Evolutionary conservation across 148 eudicot species (phyloP).

Genomic region (Dysphania ambrosioides): DNA sequence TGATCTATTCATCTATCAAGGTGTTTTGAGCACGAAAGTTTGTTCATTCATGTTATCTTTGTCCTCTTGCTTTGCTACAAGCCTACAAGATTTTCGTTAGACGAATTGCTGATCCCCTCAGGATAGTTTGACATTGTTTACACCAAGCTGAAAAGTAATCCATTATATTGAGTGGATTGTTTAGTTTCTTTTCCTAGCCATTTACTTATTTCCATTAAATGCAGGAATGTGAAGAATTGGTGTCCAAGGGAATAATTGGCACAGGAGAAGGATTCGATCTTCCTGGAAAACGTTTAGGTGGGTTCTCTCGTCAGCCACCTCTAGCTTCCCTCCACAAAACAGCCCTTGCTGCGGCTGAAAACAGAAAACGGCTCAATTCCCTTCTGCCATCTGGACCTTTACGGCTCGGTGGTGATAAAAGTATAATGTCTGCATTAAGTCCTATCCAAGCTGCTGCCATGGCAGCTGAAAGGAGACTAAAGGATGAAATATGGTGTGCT

Average conservation of each 20-base stretch:
- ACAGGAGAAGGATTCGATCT: conserved; percentile 82
- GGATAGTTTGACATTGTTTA: background rate
- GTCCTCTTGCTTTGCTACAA: background rate
- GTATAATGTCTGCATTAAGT: conserved; percentile 63
- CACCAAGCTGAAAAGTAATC: background rate
- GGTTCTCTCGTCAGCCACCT: conserved; percentile 59
- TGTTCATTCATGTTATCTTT: background rate
- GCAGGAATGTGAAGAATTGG: conserved; percentile 90
- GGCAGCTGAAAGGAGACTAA: conserved; percentile 98
- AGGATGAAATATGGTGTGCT: conserved; percentile 92
- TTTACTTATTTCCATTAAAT: background rate
- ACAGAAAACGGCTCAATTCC: conserved; percentile 49
- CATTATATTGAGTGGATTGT: background rate
- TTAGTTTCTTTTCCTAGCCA: background rate
- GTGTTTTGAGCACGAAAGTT: background rate
- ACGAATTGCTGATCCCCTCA: background rate
- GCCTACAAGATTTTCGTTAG: background rate
- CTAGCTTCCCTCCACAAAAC: conserved; percentile 62
- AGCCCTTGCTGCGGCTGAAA: conserved; percentile 68
- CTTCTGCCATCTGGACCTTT: conserved; percentile 77
- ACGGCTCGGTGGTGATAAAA: conserved; percentile 84
- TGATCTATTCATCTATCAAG: background rate
- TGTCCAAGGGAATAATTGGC: conserved; percentile 73
- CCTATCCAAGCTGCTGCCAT: conserved; percentile 98
- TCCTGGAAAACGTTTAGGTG: conserved; percentile 82